Conservation (phyloP, 2,329 filamentous ascomycete species). For the Botrytis hyacinthi region DNA sequence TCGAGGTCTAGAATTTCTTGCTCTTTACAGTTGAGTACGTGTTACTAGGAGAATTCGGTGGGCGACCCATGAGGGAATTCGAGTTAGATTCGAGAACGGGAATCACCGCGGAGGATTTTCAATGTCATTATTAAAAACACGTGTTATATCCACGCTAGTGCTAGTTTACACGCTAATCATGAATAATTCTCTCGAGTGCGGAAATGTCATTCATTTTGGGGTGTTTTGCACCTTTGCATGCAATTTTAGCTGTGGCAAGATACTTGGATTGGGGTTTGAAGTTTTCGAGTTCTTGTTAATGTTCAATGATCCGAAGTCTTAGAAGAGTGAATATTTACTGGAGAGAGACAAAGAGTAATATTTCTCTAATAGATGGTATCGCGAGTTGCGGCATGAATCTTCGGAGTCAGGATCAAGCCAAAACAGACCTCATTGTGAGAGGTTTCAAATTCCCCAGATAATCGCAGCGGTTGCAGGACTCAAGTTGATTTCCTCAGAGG, state of each 20-base stretch:
- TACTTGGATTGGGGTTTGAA: neutral
- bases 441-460: too few species aligned
- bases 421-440: too few species aligned
- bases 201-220: neutral
- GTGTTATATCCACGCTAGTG: neutral
- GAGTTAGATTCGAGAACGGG: neutral
- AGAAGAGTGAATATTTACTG: neutral
- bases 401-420: too few species aligned
- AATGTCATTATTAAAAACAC: neutral
- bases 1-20: neutral
- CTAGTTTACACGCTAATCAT: neutral
- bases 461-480: too few species aligned
- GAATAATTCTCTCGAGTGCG: neutral
- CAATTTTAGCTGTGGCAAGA: neutral
- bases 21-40: neutral
- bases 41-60: neutral
- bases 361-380: too few species aligned
- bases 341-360: neutral
- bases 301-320: rapidly evolving
- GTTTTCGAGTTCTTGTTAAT: neutral
- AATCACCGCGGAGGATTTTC: neutral
- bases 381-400: too few species aligned
- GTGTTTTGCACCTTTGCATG: neutral
- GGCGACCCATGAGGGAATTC: neutral
- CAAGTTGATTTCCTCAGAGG: rapidly evolving